Base-by-base conservation (phyloP, 139 green algal species). In the Bryopsis sp. region DNA sequence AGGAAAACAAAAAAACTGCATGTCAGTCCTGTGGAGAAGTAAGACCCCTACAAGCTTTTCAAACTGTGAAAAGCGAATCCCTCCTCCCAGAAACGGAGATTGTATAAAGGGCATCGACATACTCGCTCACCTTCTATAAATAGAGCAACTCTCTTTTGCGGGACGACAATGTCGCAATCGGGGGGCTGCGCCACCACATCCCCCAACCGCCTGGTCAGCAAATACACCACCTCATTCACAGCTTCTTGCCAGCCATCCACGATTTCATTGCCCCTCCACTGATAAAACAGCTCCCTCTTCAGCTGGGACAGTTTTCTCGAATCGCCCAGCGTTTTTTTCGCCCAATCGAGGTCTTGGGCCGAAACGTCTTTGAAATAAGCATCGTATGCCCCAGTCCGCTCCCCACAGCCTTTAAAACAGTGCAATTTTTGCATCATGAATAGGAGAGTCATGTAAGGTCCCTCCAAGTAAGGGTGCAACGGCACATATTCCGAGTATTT, bases 231-330 rank as follows among this genome's bases (percentile, higher is more conserved):
- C 43, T 54, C 43, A 54, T 54, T 54, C 15, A 54, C 15, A 26
- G 43, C 43, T 54, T 54, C 15, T 19, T 54, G 43, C 43, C 43
- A 54, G 43, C 43, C 19, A 19, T 54, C 19, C 15, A 54, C 15
- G 15, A 54, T 19, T 19, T 54, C 43, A 19, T 19, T 54, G 43
- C 43, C 43, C 43, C 43, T 54, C 43, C 43, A 54, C 43, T 54
- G 43, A 19, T 54, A 54, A 19, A 54, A 54, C 15, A 54, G 43
- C 43, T 54, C 43, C 43, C 43, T 54, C 43, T 54, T 54, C 19
- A 54, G 11, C 43, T 54, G 43, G 19, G 43, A 54, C 43, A 54
- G 43, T 19, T 54, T 54, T 19, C 43, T 54, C 43, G 43, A 26
- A 19, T 54, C 43, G 43, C 43, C 15, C 43, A 54, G 43, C 43